Evolutionary conservation across 2,329 filamentous ascomycete species (phyloP), one percentile per base, ranked within the genome.

Genomic region (Pseudonectria buxi): DNA sequence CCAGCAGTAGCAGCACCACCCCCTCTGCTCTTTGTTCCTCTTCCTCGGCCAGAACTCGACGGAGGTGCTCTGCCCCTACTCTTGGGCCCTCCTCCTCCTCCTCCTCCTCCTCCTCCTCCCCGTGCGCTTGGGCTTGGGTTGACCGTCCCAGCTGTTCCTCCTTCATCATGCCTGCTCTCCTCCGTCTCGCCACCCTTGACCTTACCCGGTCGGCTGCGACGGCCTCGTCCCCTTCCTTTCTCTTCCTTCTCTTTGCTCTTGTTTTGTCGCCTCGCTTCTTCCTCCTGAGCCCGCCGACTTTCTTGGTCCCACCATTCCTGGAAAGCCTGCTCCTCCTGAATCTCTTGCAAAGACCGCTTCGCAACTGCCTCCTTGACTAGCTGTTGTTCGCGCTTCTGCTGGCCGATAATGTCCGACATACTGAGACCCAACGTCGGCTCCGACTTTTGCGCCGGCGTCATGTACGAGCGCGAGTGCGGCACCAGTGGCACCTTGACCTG

Each of bases 301-400:
- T 95, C 89, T 43, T 84, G 80, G 47, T 94, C 86, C 88, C 88
- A 95, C 88, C 89, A 95, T 57, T 94, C 81, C 56, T 95, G 86
- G 57, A 98, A 98, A 33, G 87, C 87, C 56, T 98, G 92, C 61
- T 98, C 92, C 46, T 92, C 80, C 58, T 98, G 92, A 40, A 98
- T 98, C 44, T 96, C 92, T 54, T 94, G 81, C 22, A 98, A 65
- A 44, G 86, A 92, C 37, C 90, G 76, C 63, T 94, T 95, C 3
- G 88, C 86, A 10, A 81, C 81, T 1, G 88, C 86, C 56, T 95
- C 89, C 35, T 78, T 82, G 41, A 94, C 80, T 13, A 78, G 75
- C 38, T 87, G 78, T 54, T 94, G 92, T 56, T 95, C 89, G 7
- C 78, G 78, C 57, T 83, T 78, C 61, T 98, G 88, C 53, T 94